Evolutionary conservation across 2,329 filamentous ascomycete genomes (phyloP).

Genomic region (Botrytis aclada): DNA sequence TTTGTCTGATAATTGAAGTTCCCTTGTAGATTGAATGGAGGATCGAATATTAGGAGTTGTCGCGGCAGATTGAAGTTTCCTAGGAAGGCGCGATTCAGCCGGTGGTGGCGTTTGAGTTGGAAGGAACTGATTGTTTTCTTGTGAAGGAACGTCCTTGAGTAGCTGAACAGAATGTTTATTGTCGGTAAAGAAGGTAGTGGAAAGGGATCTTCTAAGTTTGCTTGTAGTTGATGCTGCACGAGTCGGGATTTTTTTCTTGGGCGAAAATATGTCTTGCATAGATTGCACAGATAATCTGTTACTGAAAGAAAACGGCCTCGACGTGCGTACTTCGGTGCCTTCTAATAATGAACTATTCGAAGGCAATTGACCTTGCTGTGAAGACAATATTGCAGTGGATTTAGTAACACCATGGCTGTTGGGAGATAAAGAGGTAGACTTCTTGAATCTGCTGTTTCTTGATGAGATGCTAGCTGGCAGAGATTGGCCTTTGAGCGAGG

Average conservation of each 20-base stretch:
- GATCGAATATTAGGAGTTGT: constrained; percentile 1
- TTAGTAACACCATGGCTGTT: neutral
- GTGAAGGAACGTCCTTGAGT: neutral
- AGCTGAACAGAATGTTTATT: neutral
- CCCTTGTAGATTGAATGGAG: neutral
- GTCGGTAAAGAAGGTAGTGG: neutral
- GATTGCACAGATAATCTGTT: neutral
- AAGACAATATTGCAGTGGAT: neutral
- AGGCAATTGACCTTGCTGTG: neutral
- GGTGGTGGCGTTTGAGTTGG: neutral
- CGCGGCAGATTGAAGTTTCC: neutral
- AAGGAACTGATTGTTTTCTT: neutral
- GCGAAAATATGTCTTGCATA: neutral
- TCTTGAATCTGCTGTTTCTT: neutral
- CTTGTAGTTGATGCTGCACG: constrained; percentile 1
- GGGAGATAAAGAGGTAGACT: neutral
- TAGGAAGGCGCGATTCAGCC: neutral
- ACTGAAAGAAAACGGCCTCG: neutral
- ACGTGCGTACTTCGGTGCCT: neutral
- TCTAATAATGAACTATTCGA: neutral
- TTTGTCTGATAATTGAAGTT: neutral
- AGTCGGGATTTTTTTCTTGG: neutral
- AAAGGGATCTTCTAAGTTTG: constrained; percentile 6
- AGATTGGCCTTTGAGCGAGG: neutral
- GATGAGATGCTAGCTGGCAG: neutral